These are phyloP conservation scores for Fusarium sp. DNA, from an alignment of 2,329 filamentous ascomycete genomes.

Conservation along the genomic window DNA sequence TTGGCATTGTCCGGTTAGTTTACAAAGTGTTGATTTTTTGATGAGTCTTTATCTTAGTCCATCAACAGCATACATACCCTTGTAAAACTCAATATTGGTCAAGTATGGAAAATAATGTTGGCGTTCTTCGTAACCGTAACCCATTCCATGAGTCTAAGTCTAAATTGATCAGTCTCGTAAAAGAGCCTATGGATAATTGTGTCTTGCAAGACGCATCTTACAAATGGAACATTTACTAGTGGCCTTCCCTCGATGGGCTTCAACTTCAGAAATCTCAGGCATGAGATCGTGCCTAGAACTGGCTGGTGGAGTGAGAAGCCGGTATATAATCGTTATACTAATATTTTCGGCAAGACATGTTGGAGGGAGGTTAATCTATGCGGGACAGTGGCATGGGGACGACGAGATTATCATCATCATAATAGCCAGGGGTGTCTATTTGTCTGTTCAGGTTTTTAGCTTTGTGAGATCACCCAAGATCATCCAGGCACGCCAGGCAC, in stretches of 20 bases:
- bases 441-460: not conserved
- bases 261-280: not conserved
- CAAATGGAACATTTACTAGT: not conserved
- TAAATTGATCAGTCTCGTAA: not conserved
- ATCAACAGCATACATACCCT: conserved; percentile 6
- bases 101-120: not conserved
- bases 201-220: not conserved
- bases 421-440: not conserved
- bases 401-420: conserved; percentile 2
- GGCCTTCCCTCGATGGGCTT: conserved; percentile 9
- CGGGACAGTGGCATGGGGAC: conserved; percentile 2
- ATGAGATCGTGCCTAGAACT: conserved; percentile 17
- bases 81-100: not conserved
- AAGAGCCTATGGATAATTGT: not conserved
- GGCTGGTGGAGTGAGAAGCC: conserved; percentile 23
- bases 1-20: not conserved
- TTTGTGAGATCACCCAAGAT: conserved; percentile 20
- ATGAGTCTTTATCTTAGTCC: not conserved
- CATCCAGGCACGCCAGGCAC: conserved; percentile 30
- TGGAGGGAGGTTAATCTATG: conserved; percentile 28
- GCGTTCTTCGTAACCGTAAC: not conserved
- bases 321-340: conserved; percentile 28
- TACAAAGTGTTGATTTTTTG: not conserved
- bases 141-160: not conserved
- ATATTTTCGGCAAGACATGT: conserved; percentile 25